Conservation (phyloP, 805 yeast genomes). For the Schwanniomyces yamadae region DNA sequence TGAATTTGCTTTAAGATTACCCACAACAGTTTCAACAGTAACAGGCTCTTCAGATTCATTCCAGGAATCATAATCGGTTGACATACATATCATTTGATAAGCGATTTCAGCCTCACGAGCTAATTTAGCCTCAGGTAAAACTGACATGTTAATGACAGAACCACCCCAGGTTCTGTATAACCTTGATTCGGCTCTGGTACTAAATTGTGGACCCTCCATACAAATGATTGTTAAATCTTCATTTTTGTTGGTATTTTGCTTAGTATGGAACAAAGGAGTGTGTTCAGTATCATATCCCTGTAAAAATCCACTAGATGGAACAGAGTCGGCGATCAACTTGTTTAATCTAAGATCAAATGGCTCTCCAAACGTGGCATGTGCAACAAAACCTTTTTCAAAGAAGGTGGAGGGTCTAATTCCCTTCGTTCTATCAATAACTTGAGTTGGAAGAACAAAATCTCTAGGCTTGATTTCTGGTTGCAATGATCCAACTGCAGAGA, state of each 20-base stretch:
- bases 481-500: slow-evolving; percentile 94
- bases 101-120: slow-evolving; percentile 97
- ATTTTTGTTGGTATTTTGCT: slow-evolving; percentile 51
- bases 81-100: slow-evolving; percentile 98
- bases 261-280: slow-evolving; percentile 59
- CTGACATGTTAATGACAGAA: slow-evolving; percentile 94
- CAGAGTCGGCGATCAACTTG: slow-evolving; percentile 54
- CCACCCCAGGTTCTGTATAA: slow-evolving; percentile 89
- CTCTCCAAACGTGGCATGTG: slow-evolving; percentile 96
- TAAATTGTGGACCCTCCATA: slow-evolving; percentile 99
- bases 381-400: slow-evolving; percentile 91
- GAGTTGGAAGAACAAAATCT: slow-evolving; percentile 95
- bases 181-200: slow-evolving; percentile 93
- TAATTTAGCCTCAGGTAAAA: slow-evolving; percentile 93
- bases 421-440: slow-evolving; percentile 94
- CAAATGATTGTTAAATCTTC: slow-evolving; percentile 84
- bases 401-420: slow-evolving; percentile 89
- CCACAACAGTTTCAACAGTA: slow-evolving; percentile 95
- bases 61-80: slow-evolving; percentile 99
- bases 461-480: slow-evolving; percentile 88
- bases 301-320: slow-evolving; percentile 48
- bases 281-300: slow-evolving; percentile 46
- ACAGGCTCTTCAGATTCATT: slow-evolving; percentile 93
- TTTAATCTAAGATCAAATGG: slow-evolving; percentile 84
- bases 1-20: slow-evolving; percentile 82